phyloP scores from a whole-genome alignment of 495 filamentous ascomycete genomes.

The Neurospora tetraspora region DNA sequence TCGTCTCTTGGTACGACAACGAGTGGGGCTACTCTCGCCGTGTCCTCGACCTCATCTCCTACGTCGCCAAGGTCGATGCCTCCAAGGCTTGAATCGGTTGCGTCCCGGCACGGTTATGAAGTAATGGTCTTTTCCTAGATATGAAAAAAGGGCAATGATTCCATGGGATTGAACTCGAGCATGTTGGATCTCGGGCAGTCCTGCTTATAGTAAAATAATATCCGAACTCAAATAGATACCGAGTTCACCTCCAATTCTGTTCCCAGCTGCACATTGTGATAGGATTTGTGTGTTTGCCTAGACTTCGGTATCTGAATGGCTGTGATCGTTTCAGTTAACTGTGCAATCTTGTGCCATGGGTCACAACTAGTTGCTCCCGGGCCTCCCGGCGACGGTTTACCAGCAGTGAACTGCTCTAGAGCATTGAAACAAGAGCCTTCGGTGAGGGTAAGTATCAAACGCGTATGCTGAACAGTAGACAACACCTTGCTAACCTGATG shows the following conservation, averaged over 20 bases:
- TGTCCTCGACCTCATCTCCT: conserved; percentile 90
- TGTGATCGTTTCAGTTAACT: neutral
- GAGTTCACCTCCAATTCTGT: neutral
- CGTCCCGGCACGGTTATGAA: conserved; percentile 10
- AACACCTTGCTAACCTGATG: neutral
- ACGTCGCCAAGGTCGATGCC: conserved; percentile 81
- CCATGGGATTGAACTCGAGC: neutral
- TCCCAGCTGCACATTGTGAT: neutral
- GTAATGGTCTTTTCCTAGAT: neutral
- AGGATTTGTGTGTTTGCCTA: neutral
- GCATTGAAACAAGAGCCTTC: neutral
- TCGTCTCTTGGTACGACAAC: conserved; percentile 94
- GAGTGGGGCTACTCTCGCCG: conserved; percentile 91
- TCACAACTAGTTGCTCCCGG: neutral
- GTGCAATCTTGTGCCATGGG: neutral
- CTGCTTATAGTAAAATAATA: neutral
- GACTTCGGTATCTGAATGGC: neutral
- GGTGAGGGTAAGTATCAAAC: neutral
- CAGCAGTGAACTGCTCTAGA: neutral
- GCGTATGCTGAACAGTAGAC: neutral
- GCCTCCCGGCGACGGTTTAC: neutral
- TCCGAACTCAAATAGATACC: neutral
- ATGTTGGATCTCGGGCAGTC: neutral
- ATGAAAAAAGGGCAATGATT: neutral
- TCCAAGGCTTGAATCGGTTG: conserved; percentile 26